Evolutionary conservation across 306 rosid genomes (phyloP).

Genomic region (Vicia villosa): DNA sequence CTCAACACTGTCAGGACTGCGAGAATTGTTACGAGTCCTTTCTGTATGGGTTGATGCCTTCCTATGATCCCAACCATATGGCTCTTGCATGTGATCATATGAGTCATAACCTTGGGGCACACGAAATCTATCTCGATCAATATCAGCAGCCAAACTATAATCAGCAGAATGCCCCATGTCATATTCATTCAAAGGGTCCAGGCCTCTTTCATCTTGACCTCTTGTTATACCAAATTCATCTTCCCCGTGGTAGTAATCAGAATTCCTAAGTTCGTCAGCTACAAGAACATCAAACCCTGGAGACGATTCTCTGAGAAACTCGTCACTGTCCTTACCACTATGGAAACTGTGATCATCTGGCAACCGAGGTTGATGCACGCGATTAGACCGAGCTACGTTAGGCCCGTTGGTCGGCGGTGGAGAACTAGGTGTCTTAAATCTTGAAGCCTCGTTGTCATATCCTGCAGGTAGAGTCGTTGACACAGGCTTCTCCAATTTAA

Average conservation of each 20-base stretch:
- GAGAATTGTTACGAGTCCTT: constrained; percentile 61
- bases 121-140: constrained; percentile 62
- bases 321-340: constrained; percentile 87
- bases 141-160: constrained; percentile 64
- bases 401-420: constrained; percentile 56
- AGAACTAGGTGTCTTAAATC: constrained; percentile 45
- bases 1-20: constrained; percentile 70
- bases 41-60: constrained; percentile 62
- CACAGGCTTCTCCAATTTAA: constrained; percentile 51
- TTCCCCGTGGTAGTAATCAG: constrained; percentile 75
- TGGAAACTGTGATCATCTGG: constrained; percentile 70
- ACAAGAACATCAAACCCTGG: constrained; percentile 99
- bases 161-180: constrained; percentile 66
- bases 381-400: constrained; percentile 46
- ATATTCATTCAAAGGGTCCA: constrained; percentile 70
- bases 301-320: constrained; percentile 85
- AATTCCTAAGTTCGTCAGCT: constrained; percentile 81
- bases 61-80: constrained; percentile 77
- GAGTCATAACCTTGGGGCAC: constrained; percentile 60
- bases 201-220: constrained; percentile 69
- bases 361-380: constrained; percentile 50
- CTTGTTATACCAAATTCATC: constrained; percentile 71
- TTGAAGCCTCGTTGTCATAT: constrained; percentile 54
- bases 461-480: constrained; percentile 38
- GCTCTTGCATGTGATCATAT: constrained; percentile 71